Evolutionary conservation across 345 rosid genomes (phyloP), one percentile per base, ranked within the genome.

Genomic region (Ceriops zippeliana): DNA sequence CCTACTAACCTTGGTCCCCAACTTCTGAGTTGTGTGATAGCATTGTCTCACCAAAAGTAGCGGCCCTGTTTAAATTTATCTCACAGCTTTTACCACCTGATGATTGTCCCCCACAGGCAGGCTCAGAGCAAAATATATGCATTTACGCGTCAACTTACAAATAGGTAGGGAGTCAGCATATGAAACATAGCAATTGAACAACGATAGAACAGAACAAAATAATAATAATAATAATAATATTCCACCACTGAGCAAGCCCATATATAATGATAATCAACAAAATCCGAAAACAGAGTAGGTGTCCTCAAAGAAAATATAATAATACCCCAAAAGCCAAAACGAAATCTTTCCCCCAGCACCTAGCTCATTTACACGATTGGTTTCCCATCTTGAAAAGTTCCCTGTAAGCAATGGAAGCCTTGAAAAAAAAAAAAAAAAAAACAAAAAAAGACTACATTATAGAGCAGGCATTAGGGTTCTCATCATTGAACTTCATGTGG

Each of bases 401-500:
- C 10, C 34, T 4, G 26, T 3, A n/a, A n/a, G 26, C 22, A 3
- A 42, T 0, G 17, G 26, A 56, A 54, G 28, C 58, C 16, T 22
- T 0, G 3, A 28, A 28, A 28, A 28, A 28, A 28, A 28, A 8
- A 24, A 28, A 28, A 28, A 28, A 28, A 28, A 28, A 4, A 28
- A 2, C 3, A 1, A 24, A 2, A 24, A 8, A 21, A 20, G 28
- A 56, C 59, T 56, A 73, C 76, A 73, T 52, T 7, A 73, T n/a
- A 46, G 27, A 46, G 61, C 84, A 81, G n/a, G 84, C 76, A 35
- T 81, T 73, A 0, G 82, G 80, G 69, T 81, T 81, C 81, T 90
- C 92, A 58, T 89, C 96, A 32, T 85, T 89, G 7, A 89, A 87
- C 28, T 81, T 69, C 79, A 86, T 79, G 3, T 83, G 86, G 1